Base-by-base conservation (phyloP, 305 asterid genomes). In the Fraxinus platypoda region DNA sequence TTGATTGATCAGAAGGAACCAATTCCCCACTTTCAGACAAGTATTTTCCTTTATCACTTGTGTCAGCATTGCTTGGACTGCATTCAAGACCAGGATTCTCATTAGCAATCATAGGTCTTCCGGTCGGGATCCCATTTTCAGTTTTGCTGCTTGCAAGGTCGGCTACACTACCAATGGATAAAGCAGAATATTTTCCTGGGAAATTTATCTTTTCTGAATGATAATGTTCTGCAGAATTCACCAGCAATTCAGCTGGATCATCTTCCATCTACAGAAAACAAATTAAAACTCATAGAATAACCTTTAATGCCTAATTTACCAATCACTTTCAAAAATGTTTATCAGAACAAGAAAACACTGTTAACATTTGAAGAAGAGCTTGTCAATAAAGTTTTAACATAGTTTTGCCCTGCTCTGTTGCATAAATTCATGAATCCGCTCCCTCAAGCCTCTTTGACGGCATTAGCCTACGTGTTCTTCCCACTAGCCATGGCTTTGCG, bases 261-360 rank as follows among this genome's bases (percentile, higher is more conserved):
- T 91, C 97, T 88, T 94, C 94, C 87, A 88, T 84, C 98, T 94
- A 85, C 90, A 90, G 78, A 71, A 86, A 83, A 75, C 81, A 83
- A 84, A 81, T 72, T 79, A 75, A 59, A 73, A 80, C 35, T 6
- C 68, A 85, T 75, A 75, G 57, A 83, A 79, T 86, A 77, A 88
- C 82, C 80, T 80, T 64, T 31, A 78, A 70, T 43, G 76, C 80
- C 87, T 79, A 84, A 13, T 25, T 54, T 43, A 77, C 82, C 78
- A 72, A 77, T 15, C 78, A 75, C 11, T 34, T 75, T 75, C 26
- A 76, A 9, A 78, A 37, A 26, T 64, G 82, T 72, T 84, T 78
- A 77, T 70, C 77, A 43, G 38, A 75, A 71, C 26, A 52, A 74
- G 19, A 62, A 70, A 62, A 62, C 54, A 66, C 70, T 15, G 57